phyloP scores from a whole-genome alignment of 2,329 filamentous ascomycete species.

The Fusarium sp. region DNA sequence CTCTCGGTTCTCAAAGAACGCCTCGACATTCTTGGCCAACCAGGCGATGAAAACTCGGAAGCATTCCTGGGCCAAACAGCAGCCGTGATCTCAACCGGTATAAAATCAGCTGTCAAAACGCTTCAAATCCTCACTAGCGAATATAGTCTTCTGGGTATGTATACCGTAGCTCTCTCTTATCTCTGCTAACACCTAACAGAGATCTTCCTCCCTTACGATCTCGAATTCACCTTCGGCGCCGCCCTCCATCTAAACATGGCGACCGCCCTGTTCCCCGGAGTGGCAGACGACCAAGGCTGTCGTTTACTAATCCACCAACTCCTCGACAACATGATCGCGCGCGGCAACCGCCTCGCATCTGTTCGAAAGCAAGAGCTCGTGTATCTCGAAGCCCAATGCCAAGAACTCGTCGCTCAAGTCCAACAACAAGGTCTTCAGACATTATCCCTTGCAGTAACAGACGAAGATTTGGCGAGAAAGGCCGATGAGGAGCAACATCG shows the following conservation, averaged over 20 bases:
- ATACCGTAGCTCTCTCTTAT: accelerated
- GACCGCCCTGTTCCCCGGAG: conserved; percentile 47
- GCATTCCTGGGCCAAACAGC: conserved; percentile 47
- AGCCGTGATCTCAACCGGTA: conserved; percentile 50
- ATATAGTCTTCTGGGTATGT: conserved; percentile 48
- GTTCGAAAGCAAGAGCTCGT: conserved; percentile 47
- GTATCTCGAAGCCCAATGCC: conserved; percentile 43
- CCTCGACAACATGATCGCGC: conserved; percentile 47
- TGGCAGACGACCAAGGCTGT: conserved; percentile 39
- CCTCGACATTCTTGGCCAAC: conserved; percentile 42
- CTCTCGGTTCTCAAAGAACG: conserved; percentile 52
- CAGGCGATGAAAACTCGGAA: conserved; percentile 44
- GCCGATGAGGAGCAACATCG: conserved; percentile 3
- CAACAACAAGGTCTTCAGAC: conserved; percentile 43
- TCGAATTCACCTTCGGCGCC: conserved; percentile 50
- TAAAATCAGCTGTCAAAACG: conserved; percentile 53
- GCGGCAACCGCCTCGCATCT: conserved; percentile 47
- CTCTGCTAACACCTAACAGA: conserved; percentile 35
- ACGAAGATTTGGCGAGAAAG: conserved; percentile 10
- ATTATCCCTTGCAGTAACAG: conserved; percentile 26
- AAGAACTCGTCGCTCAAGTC: conserved; percentile 38
- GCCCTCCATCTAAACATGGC: conserved; percentile 51
- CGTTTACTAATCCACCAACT: conserved; percentile 40
- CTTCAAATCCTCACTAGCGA: conserved; percentile 50
- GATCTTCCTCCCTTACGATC: conserved; percentile 50